Evolutionary conservation across 2,329 filamentous ascomycete genomes (phyloP), one percentile per base, ranked within the genome.

Genomic region (Xylaria sp.): DNA sequence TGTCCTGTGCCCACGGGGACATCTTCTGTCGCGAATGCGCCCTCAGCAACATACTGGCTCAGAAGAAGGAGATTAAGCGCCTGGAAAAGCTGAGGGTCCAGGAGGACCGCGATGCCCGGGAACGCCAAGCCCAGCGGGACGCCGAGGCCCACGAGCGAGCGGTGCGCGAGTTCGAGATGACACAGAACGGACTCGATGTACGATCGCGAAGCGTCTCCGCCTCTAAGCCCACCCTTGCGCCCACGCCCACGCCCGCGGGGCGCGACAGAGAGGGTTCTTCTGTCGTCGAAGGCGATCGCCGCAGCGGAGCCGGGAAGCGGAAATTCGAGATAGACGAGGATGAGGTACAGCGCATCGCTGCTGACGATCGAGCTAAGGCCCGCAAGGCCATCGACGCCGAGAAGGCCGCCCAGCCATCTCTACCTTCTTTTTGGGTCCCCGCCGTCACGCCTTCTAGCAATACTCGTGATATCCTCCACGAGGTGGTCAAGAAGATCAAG

Each of bases 1-100:
- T 97, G 39, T 89, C 93, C 25, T 98, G 95, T 79, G 83, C 87
- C 2, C 87, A 90, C 70, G 95, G 95, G 68, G 94, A 98, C 79
- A 85, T 99, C 15, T 98, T 98, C 82, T 99, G 95, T 79, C 90
- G 93, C 73, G 96, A 98, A 82, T 99, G 95, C 81, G 94, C 94
- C 9, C 87, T 98, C 60, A 90, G 85, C 72, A 97, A 98, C 74
- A 89, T 99, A n/a, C 85, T 98, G 0, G 87, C 93, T 0, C 95
- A 99, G 79, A 90, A 93, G 73, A 92, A 94, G 81, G 96, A 98
- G 77, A 94, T 97, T 70, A 96, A 94, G 77, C 88, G 96, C 0
- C 77, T 92, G 2, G 92, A 93, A 67, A 91, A 88, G 72, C 85
- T 87, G 25, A 84, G 87, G 31, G 83, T 85, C 68, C 84, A 86